Conservation (phyloP, 1,284 basidiomycete species). For the Trichosporon sp. region DNA sequence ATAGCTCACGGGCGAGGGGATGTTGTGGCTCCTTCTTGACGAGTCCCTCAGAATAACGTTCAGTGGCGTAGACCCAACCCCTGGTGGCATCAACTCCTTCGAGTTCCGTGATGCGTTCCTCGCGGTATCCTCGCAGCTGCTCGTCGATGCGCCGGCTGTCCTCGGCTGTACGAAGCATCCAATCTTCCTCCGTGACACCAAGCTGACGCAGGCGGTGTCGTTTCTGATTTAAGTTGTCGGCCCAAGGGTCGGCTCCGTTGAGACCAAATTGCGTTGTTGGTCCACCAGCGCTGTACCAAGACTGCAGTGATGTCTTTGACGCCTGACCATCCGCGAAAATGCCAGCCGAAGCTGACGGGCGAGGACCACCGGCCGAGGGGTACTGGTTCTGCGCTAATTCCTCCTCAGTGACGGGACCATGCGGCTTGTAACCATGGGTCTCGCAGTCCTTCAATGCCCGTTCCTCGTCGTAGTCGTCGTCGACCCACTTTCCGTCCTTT, state of each 20-base stretch:
- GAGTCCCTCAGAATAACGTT: conserved; percentile 16
- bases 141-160: conserved; percentile 59
- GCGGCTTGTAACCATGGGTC: conserved; percentile 64
- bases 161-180: conserved; percentile 73
- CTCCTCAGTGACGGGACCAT: conserved; percentile 74
- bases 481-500: conserved; percentile 77
- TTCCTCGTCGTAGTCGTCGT: conserved; percentile 93
- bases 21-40: conserved; percentile 6
- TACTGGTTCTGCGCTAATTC: conserved; percentile 40
- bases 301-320: conserved; percentile 34
- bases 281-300: conserved; percentile 72
- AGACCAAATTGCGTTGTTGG: conserved; percentile 81
- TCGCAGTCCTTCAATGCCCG: conserved; percentile 66
- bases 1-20: conserved; percentile 18
- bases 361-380: conserved; percentile 26
- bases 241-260: conserved; percentile 73
- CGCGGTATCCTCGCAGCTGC: conserved; percentile 60
- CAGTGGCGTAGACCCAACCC: conserved; percentile 34
- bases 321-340: conserved; percentile 39
- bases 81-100: conserved; percentile 29
- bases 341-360: conserved; percentile 22
- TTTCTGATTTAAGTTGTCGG: conserved; percentile 66
- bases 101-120: conserved; percentile 55
- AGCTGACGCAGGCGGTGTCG: conserved; percentile 51
- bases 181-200: conserved; percentile 75